These are phyloP conservation scores for Diplodia mutila DNA, from an alignment of 2,329 filamentous ascomycete genomes.

Conservation along the genomic window DNA sequence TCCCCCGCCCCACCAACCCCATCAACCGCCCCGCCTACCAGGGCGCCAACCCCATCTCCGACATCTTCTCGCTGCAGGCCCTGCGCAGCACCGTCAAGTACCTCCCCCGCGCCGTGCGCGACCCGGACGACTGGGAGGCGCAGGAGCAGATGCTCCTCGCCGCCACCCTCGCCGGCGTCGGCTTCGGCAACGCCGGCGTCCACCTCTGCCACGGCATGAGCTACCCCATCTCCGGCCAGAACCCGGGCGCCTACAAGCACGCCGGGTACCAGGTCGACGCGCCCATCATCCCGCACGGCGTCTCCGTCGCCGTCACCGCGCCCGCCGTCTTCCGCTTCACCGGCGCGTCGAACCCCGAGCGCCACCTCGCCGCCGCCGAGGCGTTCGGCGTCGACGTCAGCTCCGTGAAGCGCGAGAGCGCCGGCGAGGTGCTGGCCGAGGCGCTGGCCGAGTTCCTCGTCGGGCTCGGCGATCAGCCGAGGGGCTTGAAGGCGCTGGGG, in stretches of 20 bases:
- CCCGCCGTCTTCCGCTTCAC: slow-evolving; percentile 96
- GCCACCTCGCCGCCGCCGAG: slow-evolving; percentile 87
- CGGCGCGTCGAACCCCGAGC: slow-evolving; percentile 84
- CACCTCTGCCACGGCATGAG: slow-evolving; percentile 93
- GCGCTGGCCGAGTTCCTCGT: slow-evolving; percentile 81
- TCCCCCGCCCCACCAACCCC: slow-evolving; percentile 83
- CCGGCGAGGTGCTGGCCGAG: slow-evolving; percentile 84
- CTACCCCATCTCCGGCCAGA: slow-evolving; percentile 95
- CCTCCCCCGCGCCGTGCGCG: slow-evolving; percentile 80
- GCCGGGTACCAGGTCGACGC: slow-evolving; percentile 76
- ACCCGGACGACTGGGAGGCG: slow-evolving; percentile 89
- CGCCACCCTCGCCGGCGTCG: slow-evolving; percentile 89
- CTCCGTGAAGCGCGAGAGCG: slow-evolving; percentile 84
- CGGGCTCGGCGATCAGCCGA: slow-evolving; percentile 85
- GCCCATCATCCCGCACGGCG: slow-evolving; percentile 92
- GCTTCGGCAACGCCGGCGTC: slow-evolving; percentile 96
- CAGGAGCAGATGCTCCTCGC: slow-evolving; percentile 96
- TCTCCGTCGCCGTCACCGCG: slow-evolving; percentile 90
- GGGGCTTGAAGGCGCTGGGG: slow-evolving; percentile 80
- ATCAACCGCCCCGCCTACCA: slow-evolving; percentile 93
- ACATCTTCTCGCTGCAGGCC: slow-evolving; percentile 92
- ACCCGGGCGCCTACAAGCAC: slow-evolving; percentile 81
- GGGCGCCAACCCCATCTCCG: slow-evolving; percentile 94
- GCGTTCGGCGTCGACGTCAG: slow-evolving; percentile 87
- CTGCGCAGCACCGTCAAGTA: slow-evolving; percentile 86